Base-by-base conservation (phyloP, 345 rosid genomes). In the Nasturtium officinale region DNA sequence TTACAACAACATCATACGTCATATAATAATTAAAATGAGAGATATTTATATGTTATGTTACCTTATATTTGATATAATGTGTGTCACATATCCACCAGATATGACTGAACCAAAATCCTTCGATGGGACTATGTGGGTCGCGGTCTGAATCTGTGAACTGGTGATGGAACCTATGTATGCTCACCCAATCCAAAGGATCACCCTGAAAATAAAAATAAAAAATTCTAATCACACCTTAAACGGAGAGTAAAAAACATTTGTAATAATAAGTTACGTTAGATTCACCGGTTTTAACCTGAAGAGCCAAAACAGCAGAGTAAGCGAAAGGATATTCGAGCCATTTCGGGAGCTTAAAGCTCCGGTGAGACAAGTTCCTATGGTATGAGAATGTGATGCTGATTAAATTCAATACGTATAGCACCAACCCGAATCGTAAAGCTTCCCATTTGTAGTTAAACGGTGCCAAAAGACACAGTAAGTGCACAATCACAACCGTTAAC, bases 41-140 rank as follows among this genome's bases (percentile, higher is more conserved):
- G 0, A 37, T 5, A 7, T 47, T 5, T 25, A 4, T 23, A 26
- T 11, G 5, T 23, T 17, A 51, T 2, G 30, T 26, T 78, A 92
- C 91, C 91, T 79, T 90, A 77, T 84, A 76, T 55, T 16, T 7
- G 28, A 85, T 13, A 62, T 80, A 75, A 38, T 67, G 65, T n/a
- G 83, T 72, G 71, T 93, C 96, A 57, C 91, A 90, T 28, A 89
- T 76, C 97, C 98, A 90, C 64, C 63, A 79, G 66, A 89, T 62
- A 71, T 93, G 97, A 71, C 97, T 90, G 56, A 86, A 88, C 95
- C 88, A 89, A 65, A 93, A 87, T 37, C 98, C 98, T 82, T 84
- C 90, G 56, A 69, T 70, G 46, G 98, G 97, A 71, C 97, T 90
- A 74, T 90, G 97, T 12, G 97, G 98, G 65, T 93, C 98, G 29